These are phyloP conservation scores for Eucalyptus camaldulensis DNA, from an alignment of 345 rosid genomes.

Conservation along the genomic window DNA sequence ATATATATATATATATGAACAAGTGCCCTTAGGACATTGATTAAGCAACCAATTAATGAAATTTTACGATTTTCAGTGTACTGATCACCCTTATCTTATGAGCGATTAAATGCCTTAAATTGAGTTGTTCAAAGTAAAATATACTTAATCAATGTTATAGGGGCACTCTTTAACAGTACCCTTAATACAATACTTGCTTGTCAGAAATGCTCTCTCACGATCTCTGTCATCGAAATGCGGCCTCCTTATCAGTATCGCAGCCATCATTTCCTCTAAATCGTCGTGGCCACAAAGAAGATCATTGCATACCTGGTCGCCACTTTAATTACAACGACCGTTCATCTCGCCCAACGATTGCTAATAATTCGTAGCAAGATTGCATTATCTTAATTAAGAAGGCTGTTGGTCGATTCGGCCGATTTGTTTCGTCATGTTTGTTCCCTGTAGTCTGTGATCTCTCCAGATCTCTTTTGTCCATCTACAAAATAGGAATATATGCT, in stretches of 20 bases:
- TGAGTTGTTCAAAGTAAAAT: background rate
- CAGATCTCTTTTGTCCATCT: no score
- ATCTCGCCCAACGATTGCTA: background rate
- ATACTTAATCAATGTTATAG: fast-evolving
- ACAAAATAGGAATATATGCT: no score
- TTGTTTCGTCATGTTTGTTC: no score
- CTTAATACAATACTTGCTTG: background rate
- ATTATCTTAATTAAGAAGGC: background rate
- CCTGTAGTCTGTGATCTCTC: no score
- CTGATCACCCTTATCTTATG: background rate
- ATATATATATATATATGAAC: no score
- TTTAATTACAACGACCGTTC: background rate
- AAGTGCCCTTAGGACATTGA: background rate
- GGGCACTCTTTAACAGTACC: background rate
- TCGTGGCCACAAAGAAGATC: background rate
- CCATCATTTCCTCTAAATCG: background rate
- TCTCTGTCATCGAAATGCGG: background rate
- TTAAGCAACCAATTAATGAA: background rate
- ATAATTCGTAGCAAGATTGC: background rate
- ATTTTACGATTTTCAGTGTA: background rate
- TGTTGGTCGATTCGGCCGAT: no score
- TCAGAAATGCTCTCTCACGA: background rate
- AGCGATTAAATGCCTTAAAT: background rate
- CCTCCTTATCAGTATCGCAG: background rate
- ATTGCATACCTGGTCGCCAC: background rate